Percentiles rank a stretch among this genome's conserved stretches.
Evolutionary conservation across 345 rosid species (phyloP).

Genomic region (Gossypium mustelinum): DNA sequence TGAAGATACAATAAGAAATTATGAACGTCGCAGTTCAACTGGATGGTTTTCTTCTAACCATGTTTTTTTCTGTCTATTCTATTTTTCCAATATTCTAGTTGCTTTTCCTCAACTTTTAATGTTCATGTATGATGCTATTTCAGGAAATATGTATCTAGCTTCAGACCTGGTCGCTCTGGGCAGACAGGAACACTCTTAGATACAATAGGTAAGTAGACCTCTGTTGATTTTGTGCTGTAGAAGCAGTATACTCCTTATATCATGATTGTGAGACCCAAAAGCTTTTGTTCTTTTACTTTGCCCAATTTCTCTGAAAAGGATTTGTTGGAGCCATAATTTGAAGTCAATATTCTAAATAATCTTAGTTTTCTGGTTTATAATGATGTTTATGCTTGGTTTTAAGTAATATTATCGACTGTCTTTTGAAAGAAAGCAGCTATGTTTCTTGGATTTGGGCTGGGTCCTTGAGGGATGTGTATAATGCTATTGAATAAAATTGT

Average conservation of each 20-base stretch:
- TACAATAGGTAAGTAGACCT: conserved; percentile 54
- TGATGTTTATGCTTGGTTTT: background rate
- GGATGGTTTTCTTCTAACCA: conserved; percentile 70
- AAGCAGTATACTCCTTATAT: conserved; percentile 5
- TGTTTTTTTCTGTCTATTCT: conserved; percentile 11
- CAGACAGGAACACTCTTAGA: conserved; percentile 62
- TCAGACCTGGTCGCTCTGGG: conserved; percentile 64
- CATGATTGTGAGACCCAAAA: conserved; percentile 9
- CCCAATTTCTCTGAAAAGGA: background rate
- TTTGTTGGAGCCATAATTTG: background rate
- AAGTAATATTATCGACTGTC: background rate
- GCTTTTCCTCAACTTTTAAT: conserved; percentile 15
- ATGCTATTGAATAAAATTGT: background rate
- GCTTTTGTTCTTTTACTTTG: background rate
- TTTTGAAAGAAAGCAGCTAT: background rate
- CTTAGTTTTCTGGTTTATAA: background rate
- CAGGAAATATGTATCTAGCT: conserved; percentile 93
- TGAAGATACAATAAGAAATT: conserved; percentile 89
- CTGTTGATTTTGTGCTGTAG: conserved; percentile 1
- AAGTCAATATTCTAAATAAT: background rate
- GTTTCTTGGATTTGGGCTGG: background rate
- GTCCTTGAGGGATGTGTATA: background rate
- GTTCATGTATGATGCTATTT: conserved; percentile 18
- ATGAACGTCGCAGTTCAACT: conserved; percentile 70
- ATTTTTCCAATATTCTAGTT: conserved; percentile 9